These are phyloP conservation scores for Xerocomellus amylosporus DNA, from an alignment of 768 basidiomycete species.

Conservation along the genomic window DNA sequence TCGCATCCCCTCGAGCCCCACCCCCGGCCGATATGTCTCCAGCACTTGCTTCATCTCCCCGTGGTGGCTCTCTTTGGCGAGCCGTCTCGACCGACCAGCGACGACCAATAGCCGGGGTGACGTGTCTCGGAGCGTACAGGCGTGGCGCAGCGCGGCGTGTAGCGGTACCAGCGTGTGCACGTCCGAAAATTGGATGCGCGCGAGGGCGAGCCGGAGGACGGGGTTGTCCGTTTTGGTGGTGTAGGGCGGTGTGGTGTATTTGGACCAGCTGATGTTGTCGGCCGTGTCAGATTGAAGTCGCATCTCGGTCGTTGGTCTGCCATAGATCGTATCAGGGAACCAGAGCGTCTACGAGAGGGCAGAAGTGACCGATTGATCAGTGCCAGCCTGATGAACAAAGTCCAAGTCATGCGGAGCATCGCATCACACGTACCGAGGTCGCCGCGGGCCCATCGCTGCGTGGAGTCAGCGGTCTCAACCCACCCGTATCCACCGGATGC, in stretches of 20 bases:
- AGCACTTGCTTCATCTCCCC: constrained; percentile 67
- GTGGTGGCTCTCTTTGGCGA: constrained; percentile 69
- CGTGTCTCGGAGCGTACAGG: constrained; percentile 26
- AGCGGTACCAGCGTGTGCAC: constrained; percentile 56
- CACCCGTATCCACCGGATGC: constrained; percentile 13
- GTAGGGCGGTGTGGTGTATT: constrained; percentile 43
- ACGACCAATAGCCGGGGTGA: constrained; percentile 56
- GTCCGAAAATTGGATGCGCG: constrained; percentile 63
- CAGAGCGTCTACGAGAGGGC: constrained; percentile 27
- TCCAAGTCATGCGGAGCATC: neutral
- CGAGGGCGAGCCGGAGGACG: constrained; percentile 36
- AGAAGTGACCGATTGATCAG: too few species aligned
- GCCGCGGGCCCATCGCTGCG: neutral
- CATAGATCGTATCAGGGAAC: constrained; percentile 71
- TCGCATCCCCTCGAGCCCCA: constrained; percentile 39
- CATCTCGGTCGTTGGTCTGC: constrained; percentile 57
- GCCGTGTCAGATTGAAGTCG: constrained; percentile 79
- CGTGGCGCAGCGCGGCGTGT: constrained; percentile 50
- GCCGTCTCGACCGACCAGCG: constrained; percentile 69
- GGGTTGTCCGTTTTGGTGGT: constrained; percentile 1
- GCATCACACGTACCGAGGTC: constrained; percentile 8
- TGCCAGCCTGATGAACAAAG: neutral
- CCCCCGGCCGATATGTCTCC: constrained; percentile 35
- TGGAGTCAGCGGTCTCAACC: neutral
- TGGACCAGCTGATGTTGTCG: constrained; percentile 73